These are phyloP conservation scores for Xerophyta viscosa DNA, from an alignment of 106 monocot genomes.

Conservation along the genomic window DNA sequence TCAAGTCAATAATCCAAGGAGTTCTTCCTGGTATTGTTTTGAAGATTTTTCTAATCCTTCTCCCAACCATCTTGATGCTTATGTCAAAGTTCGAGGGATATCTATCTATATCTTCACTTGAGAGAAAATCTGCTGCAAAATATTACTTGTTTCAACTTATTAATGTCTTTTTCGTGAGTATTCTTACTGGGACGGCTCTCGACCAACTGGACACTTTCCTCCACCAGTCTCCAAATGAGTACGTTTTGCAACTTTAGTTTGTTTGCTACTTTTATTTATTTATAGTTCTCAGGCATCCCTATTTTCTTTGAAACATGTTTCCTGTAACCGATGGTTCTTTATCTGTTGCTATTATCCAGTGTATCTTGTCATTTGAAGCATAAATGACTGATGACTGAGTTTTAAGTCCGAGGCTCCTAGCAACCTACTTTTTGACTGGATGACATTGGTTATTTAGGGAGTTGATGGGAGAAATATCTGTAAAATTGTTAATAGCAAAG, in stretches of 20 bases:
- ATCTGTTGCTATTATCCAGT: too few relatives aligned
- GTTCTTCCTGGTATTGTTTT: constrained; percentile 92
- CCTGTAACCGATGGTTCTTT: too few relatives aligned
- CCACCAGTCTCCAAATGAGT: constrained; percentile 68
- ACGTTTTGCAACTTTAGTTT: constrained; percentile 25
- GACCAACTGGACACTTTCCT: constrained; percentile 67
- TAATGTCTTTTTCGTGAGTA: constrained; percentile 90
- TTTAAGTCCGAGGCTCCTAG: too few relatives aligned
- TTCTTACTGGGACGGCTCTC: constrained; percentile 72
- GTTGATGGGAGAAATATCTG: too few relatives aligned
- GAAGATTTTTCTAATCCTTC: constrained; percentile 85
- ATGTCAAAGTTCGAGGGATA: constrained; percentile 92
- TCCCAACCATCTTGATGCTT: constrained; percentile 85
- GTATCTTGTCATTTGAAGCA: too few relatives aligned
- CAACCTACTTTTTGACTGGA: too few relatives aligned
- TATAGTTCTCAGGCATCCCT: too few relatives aligned
- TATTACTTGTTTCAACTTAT: constrained; percentile 77
- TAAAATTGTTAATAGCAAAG: too few relatives aligned
- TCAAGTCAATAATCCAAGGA: constrained; percentile 96
- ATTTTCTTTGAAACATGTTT: too few relatives aligned
- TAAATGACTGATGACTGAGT: too few relatives aligned
- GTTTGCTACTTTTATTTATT: too few relatives aligned
- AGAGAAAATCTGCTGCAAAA: constrained; percentile 76
- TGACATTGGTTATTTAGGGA: too few relatives aligned
- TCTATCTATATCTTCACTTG: constrained; percentile 51